Evolutionary conservation across 129 eudicot genomes (phyloP).

Genomic region (Sambucus nigra): DNA sequence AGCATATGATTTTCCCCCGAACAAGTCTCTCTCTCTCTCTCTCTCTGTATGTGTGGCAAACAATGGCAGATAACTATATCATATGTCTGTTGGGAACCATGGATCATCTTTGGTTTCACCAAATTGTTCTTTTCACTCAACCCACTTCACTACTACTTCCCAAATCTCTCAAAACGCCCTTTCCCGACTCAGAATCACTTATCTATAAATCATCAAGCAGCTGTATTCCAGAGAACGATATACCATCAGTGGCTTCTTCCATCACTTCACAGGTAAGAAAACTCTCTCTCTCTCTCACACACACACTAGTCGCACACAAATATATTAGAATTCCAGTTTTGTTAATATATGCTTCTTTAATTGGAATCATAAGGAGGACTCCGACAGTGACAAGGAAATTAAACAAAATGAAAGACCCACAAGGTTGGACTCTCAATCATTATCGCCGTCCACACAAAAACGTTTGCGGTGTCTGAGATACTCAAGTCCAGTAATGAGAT

Average conservation of each 20-base stretch:
- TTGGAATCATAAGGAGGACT: slow-evolving; percentile 10
- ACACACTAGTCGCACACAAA: background rate
- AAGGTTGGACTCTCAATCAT: slow-evolving; percentile 18
- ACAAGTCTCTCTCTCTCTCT: background rate
- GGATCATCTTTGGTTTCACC: slow-evolving; percentile 43
- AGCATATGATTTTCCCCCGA: background rate
- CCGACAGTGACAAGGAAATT: slow-evolving; percentile 8
- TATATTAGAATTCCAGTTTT: no score
- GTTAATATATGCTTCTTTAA: background rate
- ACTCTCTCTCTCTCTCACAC: slow-evolving; percentile 6
- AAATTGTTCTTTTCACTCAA: slow-evolving; percentile 23
- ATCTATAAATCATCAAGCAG: background rate
- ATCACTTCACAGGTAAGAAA: slow-evolving; percentile 6
- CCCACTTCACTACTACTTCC: background rate
- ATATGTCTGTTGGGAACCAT: slow-evolving; percentile 20
- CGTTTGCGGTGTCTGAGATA: background rate
- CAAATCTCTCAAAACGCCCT: slow-evolving; percentile 5
- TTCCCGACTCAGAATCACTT: slow-evolving; percentile 7
- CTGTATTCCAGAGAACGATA: slow-evolving; percentile 6
- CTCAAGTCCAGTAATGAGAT: slow-evolving; percentile 4
- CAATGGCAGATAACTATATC: slow-evolving; percentile 18
- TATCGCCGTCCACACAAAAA: slow-evolving; percentile 16
- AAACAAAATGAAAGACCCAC: slow-evolving; percentile 12
- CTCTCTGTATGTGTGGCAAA: background rate
- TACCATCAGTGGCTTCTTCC: background rate